Evolutionary conservation across 352 stramenopile genomes (phyloP).

Genomic region (Globisporangium perplexum): DNA sequence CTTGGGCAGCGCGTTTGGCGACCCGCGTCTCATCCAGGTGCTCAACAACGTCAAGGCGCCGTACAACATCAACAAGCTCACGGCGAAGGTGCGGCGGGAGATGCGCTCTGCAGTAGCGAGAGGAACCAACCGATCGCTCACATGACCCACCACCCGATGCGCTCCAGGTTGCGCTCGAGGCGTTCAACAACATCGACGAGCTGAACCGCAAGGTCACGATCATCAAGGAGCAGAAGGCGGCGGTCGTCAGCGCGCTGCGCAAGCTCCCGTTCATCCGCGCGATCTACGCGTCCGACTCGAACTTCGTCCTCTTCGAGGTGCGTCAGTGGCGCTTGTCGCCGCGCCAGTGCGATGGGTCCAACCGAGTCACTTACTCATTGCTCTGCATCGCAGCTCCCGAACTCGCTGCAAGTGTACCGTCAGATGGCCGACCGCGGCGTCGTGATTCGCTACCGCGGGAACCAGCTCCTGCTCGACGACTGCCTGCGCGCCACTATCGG

Average conservation of each 20-base stretch:
- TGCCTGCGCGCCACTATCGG: slow-evolving; percentile 96
- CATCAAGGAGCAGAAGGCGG: slow-evolving; percentile 80
- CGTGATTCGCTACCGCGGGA: slow-evolving; percentile 96
- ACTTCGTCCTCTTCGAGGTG: slow-evolving; percentile 97
- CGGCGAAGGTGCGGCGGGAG: slow-evolving; percentile 48
- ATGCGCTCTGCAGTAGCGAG: neutral
- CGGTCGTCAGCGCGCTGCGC: slow-evolving; percentile 79
- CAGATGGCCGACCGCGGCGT: slow-evolving; percentile 90
- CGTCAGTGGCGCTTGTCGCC: neutral
- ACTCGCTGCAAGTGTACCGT: slow-evolving; percentile 93
- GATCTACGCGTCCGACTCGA: slow-evolving; percentile 95
- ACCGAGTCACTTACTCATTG: neutral
- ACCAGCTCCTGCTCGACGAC: slow-evolving; percentile 93
- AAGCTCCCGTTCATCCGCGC: slow-evolving; percentile 90
- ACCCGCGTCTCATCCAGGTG: slow-evolving; percentile 93
- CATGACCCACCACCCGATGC: no score
- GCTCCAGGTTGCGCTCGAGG: slow-evolving; percentile 49
- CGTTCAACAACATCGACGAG: slow-evolving; percentile 48
- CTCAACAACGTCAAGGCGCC: slow-evolving; percentile 99
- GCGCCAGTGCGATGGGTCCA: neutral
- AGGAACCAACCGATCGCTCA: neutral
- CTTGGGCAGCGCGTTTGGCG: slow-evolving; percentile 89
- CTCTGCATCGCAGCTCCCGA: slow-evolving; percentile 42
- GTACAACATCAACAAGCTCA: slow-evolving; percentile 99
- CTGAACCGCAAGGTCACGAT: slow-evolving; percentile 56